Evolutionary conservation across 2,329 filamentous ascomycete genomes (phyloP).

Genomic region (Cladophialophora chaetospira): DNA sequence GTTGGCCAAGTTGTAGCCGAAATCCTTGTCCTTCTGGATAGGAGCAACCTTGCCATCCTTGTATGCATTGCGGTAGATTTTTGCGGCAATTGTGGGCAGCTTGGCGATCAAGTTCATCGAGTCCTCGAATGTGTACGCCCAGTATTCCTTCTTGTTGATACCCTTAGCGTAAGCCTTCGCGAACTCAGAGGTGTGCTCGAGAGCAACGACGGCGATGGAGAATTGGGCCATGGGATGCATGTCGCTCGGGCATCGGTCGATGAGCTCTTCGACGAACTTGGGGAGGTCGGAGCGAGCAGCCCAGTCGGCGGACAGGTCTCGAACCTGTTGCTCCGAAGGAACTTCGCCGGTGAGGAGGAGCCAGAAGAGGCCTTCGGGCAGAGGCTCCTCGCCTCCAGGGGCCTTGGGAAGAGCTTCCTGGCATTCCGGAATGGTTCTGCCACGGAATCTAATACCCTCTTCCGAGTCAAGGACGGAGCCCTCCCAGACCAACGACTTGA

Average conservation of each 20-base stretch:
- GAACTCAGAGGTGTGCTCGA: conserved; percentile 97
- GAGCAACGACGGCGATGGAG: conserved; percentile 93
- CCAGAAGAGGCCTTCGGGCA: conserved; percentile 99
- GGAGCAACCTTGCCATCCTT: conserved; percentile 98
- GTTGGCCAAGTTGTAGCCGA: conserved; percentile 99
- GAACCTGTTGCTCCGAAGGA: conserved; percentile 95
- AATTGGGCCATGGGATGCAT: conserved; percentile 99
- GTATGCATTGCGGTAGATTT: conserved; percentile 99
- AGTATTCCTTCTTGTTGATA: conserved; percentile 99
- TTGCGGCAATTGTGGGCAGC: conserved; percentile 94
- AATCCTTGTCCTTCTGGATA: conserved; percentile 98
- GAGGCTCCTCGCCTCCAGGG: conserved; percentile 91
- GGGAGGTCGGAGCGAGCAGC: conserved; percentile 94
- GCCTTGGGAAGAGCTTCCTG: conserved; percentile 97
- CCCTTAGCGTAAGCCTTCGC: conserved; percentile 98
- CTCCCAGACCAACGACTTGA: conserved; percentile 99
- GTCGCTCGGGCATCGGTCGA: conserved; percentile 98
- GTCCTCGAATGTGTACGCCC: conserved; percentile 99
- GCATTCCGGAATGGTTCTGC: conserved; percentile 99
- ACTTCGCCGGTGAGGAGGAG: conserved; percentile 97
- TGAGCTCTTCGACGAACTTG: conserved; percentile 98
- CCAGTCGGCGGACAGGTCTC: conserved; percentile 97
- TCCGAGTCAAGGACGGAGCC: conserved; percentile 96
- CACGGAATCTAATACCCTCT: conserved; percentile 99
- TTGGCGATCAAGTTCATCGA: conserved; percentile 99